phyloP scores from a whole-genome alignment of 768 basidiomycete genomes.

The Hygrophoropsis aurantiaca region DNA sequence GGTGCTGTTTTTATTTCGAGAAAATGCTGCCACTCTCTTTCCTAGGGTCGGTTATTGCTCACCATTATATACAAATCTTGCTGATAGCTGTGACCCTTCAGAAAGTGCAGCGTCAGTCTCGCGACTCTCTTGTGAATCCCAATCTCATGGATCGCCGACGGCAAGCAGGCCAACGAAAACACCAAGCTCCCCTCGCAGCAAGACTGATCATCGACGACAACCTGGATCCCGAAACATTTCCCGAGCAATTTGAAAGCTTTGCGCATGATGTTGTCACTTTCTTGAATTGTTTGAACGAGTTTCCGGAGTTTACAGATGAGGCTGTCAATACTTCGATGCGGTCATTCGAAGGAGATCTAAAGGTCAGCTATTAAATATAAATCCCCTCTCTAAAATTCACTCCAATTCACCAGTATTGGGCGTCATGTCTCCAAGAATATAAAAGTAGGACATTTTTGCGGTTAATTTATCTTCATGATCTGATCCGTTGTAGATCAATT shows the following conservation, averaged over 20 bases:
- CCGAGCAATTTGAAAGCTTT: slow-evolving; percentile 43
- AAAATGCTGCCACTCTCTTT: slow-evolving; percentile 58
- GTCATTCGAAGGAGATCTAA: slow-evolving; percentile 50
- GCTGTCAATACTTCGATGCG: slow-evolving; percentile 49
- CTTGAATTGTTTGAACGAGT: slow-evolving; percentile 53
- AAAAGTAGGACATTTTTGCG: slow-evolving; percentile 31
- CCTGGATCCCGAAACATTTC: slow-evolving; percentile 50
- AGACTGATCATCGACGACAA: slow-evolving; percentile 39
- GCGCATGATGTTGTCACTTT: slow-evolving; percentile 53
- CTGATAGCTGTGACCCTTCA: slow-evolving; percentile 14
- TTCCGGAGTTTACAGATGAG: slow-evolving; percentile 56
- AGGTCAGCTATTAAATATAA: slow-evolving; percentile 26
- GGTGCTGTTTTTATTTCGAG: slow-evolving; percentile 50
- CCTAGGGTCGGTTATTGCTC: slow-evolving; percentile 21
- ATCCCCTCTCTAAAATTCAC: slow-evolving; percentile 3
- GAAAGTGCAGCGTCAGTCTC: slow-evolving; percentile 40
- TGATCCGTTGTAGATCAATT: slow-evolving; percentile 43
- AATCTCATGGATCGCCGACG: slow-evolving; percentile 33
- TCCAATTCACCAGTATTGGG: slow-evolving; percentile 44
- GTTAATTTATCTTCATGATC: neutral
- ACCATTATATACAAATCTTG: too few relatives aligned
- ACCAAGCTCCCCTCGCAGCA: slow-evolving; percentile 36
- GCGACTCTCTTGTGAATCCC: slow-evolving; percentile 38
- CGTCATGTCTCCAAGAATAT: slow-evolving; percentile 48
- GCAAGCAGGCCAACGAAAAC: slow-evolving; percentile 30